A percentile compares a stretch with the other conserved stretches of the same genome.
Conservation (phyloP, 1,139 yeast genomes). For the Protomyces arabidopsidicola region DNA sequence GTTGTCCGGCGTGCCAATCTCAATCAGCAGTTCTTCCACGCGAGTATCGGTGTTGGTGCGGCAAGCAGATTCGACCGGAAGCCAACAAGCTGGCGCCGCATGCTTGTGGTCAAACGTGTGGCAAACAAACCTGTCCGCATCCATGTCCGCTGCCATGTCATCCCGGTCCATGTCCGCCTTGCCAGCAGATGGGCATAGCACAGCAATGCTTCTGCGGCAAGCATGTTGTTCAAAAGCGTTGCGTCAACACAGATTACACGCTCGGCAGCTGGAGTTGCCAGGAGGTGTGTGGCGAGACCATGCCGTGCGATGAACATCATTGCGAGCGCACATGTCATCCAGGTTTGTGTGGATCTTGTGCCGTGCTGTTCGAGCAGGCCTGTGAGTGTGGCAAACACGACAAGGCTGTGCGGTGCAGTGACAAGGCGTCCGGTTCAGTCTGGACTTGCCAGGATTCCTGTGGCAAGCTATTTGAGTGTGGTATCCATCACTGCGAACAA, state of each 20-base stretch:
- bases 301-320: conserved; percentile 69
- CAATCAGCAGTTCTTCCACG: conserved; percentile 50
- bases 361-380: conserved; percentile 43
- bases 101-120: conserved; percentile 84
- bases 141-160: conserved; percentile 74
- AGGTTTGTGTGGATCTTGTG: conserved; percentile 77
- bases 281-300: conserved; percentile 52
- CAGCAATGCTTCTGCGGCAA: conserved; percentile 74
- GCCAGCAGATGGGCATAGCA: conserved; percentile 71
- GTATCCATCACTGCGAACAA: conserved; percentile 56
- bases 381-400: conserved; percentile 73
- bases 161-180: conserved; percentile 81
- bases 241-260: conserved; percentile 63
- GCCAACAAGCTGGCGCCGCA: conserved; percentile 61
- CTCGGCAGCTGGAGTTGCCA: conserved; percentile 62
- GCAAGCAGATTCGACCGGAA: conserved; percentile 64
- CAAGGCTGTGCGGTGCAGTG: conserved; percentile 49
- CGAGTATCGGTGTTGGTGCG: conserved; percentile 85
- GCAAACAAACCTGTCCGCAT: conserved; percentile 58
- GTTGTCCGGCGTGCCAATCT: conserved; percentile 81
- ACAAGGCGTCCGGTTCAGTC: conserved; percentile 36
- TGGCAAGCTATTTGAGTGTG: conserved; percentile 55
- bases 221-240: conserved; percentile 60
- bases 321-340: conserved; percentile 60
- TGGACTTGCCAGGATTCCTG: conserved; percentile 56